A percentile compares a stretch with the other conserved stretches of the same genome.
Evolutionary conservation across 208 protist genomes (phyloP).

Genomic region (Leishmania tropica): DNA sequence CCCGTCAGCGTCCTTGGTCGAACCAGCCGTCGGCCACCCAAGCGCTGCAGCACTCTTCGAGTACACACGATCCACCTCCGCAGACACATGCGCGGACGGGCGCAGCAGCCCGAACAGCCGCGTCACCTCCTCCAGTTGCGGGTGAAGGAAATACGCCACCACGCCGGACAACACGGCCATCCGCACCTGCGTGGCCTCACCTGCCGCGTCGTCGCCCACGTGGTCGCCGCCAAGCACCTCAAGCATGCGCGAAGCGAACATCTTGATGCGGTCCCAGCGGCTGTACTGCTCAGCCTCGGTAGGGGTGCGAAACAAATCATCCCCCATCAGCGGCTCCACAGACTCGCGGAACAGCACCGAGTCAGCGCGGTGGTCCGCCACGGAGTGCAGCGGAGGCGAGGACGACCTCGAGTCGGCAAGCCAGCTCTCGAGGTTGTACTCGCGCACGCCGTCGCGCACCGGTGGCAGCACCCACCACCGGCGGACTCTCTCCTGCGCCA

Average conservation of each 20-base stretch:
- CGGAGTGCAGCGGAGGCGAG: background rate
- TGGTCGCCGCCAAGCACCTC: constrained; percentile 2
- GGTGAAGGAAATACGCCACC: constrained; percentile 12
- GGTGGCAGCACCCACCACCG: background rate
- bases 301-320: background rate
- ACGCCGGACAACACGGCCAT: constrained; percentile 17
- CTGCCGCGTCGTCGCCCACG: background rate
- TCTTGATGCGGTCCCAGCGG: background rate
- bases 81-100: constrained; percentile 11
- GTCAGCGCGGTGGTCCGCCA: background rate
- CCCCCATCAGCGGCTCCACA: background rate
- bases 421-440: constrained; percentile 9
- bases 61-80: constrained; percentile 20
- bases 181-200: background rate
- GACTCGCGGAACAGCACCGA: constrained; percentile 2
- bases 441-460: background rate
- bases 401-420: background rate
- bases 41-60: background rate
- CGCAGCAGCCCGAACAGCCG: constrained; percentile 26
- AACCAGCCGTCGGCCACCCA: constrained; percentile 7
- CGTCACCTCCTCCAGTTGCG: constrained; percentile 17
- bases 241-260: background rate
- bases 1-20: background rate
- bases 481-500: background rate
- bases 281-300: background rate